A percentile compares a stretch with the other conserved stretches of the same genome.
phyloP scores from a whole-genome alignment of 306 rosid genomes.

The Arachis stenosperma region DNA sequence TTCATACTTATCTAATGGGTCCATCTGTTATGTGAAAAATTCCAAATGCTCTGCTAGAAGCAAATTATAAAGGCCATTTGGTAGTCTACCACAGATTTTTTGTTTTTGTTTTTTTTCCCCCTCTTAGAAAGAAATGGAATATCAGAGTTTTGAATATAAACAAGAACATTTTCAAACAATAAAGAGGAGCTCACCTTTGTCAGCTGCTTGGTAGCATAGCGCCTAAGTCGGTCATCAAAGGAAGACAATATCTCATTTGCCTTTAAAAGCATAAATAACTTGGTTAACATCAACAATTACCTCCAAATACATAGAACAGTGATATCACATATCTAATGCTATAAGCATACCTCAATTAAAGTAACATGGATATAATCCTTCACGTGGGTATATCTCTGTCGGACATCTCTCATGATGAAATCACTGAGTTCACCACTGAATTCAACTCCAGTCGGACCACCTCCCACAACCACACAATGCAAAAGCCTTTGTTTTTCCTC shows the following conservation, averaged over 20 bases:
- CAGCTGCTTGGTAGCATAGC: slow-evolving; percentile 80
- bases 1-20: slow-evolving; percentile 3
- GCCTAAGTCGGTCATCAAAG: slow-evolving; percentile 85
- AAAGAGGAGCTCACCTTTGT: slow-evolving; percentile 66
- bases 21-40: background rate
- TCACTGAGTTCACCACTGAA: slow-evolving; percentile 99
- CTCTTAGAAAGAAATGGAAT: background rate
- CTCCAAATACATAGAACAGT: slow-evolving; percentile 22
- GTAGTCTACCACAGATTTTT: background rate
- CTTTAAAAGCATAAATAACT: slow-evolving; percentile 53
- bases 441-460: slow-evolving; percentile 99
- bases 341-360: slow-evolving; percentile 79
- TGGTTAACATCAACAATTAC: slow-evolving; percentile 30
- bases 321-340: slow-evolving; percentile 26
- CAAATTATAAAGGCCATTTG: slow-evolving; percentile 10
- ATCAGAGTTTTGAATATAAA: slow-evolving; percentile 11
- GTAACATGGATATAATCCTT: slow-evolving; percentile 88
- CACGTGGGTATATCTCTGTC: slow-evolving; percentile 84
- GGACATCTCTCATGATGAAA: slow-evolving; percentile 85
- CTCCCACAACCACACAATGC: slow-evolving; percentile 97
- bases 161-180: slow-evolving; percentile 22
- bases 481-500: slow-evolving; percentile 81
- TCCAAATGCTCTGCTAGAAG: slow-evolving; percentile 13
- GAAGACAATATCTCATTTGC: slow-evolving; percentile 96
- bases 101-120: background rate